Percentiles rank a stretch among this genome's conserved stretches.
phyloP scores from a whole-genome alignment of 2,329 filamentous ascomycete species.

The Epicoccum sorghinum region DNA sequence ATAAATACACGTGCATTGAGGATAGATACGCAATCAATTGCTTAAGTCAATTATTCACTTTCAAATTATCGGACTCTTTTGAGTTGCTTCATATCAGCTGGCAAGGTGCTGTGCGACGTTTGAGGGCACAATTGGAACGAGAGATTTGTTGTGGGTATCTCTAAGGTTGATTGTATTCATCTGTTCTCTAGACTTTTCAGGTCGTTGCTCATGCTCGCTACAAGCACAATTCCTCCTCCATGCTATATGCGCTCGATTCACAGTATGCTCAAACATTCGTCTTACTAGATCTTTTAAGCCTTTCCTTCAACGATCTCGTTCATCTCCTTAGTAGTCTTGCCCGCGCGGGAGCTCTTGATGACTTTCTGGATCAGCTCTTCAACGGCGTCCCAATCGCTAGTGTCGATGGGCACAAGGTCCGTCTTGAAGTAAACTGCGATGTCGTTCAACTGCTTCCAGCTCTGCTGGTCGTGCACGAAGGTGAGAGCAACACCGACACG shows the following conservation, averaged over 20 bases:
- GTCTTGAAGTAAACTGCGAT: slow-evolving; percentile 84
- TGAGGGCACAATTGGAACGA: background rate
- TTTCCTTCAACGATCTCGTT: slow-evolving; percentile 10
- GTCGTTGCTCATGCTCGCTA: slow-evolving; percentile 14
- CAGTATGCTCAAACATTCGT: too few relatives aligned
- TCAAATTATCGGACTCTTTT: too few relatives aligned
- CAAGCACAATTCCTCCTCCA: slow-evolving; percentile 2
- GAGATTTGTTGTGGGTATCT: slow-evolving; percentile 29
- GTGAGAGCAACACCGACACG: slow-evolving; percentile 95
- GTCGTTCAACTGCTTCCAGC: slow-evolving; percentile 77
- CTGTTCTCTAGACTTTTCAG: slow-evolving; percentile 3
- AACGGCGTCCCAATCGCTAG: slow-evolving; percentile 88
- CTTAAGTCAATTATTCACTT: too few relatives aligned
- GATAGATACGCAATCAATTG: too few relatives aligned
- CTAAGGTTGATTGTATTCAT: slow-evolving; percentile 21
- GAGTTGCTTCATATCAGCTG: too few relatives aligned
- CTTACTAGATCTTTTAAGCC: background rate
- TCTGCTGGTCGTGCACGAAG: slow-evolving; percentile 86
- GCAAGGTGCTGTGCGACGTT: background rate
- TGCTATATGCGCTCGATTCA: too few relatives aligned
- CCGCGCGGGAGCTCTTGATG: slow-evolving; percentile 50
- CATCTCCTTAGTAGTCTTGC: slow-evolving; percentile 51
- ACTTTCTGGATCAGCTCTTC: slow-evolving; percentile 79
- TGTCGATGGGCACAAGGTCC: slow-evolving; percentile 79
- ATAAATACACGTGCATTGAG: too few relatives aligned